These are phyloP conservation scores for Blastocystis sp. DNA, from an alignment of 352 stramenopile species.

Conservation along the genomic window DNA sequence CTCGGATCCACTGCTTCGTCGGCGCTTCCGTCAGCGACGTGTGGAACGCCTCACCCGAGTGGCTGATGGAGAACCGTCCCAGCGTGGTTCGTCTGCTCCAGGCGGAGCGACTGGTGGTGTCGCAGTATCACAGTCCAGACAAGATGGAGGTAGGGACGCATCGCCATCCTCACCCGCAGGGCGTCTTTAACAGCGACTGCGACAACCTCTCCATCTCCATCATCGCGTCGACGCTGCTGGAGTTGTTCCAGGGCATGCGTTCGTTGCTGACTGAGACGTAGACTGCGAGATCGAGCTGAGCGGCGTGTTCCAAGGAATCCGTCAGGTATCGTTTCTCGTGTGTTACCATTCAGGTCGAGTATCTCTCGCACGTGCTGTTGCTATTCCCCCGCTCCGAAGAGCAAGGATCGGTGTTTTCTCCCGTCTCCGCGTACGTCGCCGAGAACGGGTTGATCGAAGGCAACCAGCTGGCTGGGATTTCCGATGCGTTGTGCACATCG, in stretches of 20 bases:
- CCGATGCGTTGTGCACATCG: slow-evolving; percentile 32
- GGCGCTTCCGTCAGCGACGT: neutral
- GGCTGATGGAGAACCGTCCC: neutral
- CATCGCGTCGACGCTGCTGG: slow-evolving; percentile 29
- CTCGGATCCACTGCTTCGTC: neutral
- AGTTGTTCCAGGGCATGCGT: neutral
- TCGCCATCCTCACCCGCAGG: neutral
- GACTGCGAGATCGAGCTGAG: slow-evolving; percentile 36
- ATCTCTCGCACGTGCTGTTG: slow-evolving; percentile 34
- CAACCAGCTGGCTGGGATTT: slow-evolving; percentile 23
- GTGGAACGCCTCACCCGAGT: neutral
- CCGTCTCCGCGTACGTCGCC: slow-evolving; percentile 1
- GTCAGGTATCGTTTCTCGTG: neutral
- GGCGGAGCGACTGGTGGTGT: slow-evolving; percentile 12
- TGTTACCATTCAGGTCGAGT: neutral
- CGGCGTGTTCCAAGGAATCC: slow-evolving; percentile 26
- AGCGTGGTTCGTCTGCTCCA: neutral
- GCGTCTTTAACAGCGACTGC: slow-evolving; percentile 20
- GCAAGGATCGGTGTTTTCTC: slow-evolving; percentile 15
- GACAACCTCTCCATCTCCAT: slow-evolving; percentile 42
- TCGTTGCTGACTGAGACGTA: neutral
- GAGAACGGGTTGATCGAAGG: slow-evolving; percentile 22
- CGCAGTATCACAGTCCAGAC: neutral
- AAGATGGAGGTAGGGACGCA: neutral
- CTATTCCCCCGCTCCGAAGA: neutral